A percentile compares a stretch with the other conserved stretches of the same genome.
phyloP scores from a whole-genome alignment of 768 basidiomycete genomes.

The Rhodotorula babjevae region DNA sequence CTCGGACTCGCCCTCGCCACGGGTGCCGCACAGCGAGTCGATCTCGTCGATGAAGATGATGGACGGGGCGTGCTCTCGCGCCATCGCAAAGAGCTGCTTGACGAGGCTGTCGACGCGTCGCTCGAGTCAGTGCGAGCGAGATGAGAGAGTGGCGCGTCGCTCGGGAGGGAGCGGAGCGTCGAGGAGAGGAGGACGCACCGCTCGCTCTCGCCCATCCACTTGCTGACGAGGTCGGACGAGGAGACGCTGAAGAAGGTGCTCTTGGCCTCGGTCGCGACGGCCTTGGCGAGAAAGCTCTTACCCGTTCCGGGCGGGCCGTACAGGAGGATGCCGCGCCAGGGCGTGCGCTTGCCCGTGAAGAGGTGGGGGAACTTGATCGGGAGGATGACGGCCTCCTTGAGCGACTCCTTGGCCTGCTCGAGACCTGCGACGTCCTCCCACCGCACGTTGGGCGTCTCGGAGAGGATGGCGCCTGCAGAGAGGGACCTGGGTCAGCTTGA shows the following conservation, averaged over 20 bases:
- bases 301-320: constrained; percentile 98
- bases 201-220: constrained; percentile 99
- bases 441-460: constrained; percentile 89
- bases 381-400: constrained; percentile 98
- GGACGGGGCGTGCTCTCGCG: constrained; percentile 88
- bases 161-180: background rate
- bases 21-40: constrained; percentile 87
- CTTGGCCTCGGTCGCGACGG: constrained; percentile 97
- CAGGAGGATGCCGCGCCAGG: constrained; percentile 90
- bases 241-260: constrained; percentile 98
- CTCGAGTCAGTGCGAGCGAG: background rate
- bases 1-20: constrained; percentile 95
- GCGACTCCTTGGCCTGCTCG: constrained; percentile 85
- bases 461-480: constrained; percentile 66
- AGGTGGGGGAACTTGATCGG: constrained; percentile 99
- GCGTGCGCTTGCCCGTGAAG: constrained; percentile 96
- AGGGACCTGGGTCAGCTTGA: background rate
- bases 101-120: constrained; percentile 57
- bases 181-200: constrained; percentile 55
- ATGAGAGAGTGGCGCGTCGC: background rate
- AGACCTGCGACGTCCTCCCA: constrained; percentile 99
- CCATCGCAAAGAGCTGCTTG: constrained; percentile 92
- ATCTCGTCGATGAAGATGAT: constrained; percentile 99
- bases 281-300: constrained; percentile 93
- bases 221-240: constrained; percentile 90